Evolutionary conservation across 2,329 filamentous ascomycete species (phyloP).

Genomic region (Ilyonectria mors-panacis): DNA sequence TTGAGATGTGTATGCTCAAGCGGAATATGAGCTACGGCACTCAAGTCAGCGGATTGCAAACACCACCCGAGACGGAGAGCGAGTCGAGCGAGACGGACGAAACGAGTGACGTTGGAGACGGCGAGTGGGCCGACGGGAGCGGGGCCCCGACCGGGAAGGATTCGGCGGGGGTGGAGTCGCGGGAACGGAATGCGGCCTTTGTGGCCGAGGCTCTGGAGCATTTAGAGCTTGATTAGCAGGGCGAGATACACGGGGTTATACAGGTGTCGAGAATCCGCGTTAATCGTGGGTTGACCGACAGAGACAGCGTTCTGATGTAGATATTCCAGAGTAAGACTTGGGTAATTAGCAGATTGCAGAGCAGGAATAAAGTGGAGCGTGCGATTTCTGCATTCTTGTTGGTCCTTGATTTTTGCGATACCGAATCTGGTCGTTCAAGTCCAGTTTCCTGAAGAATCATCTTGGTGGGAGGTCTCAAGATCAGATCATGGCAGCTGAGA

Average conservation of each 20-base stretch:
- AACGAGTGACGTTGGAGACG: slow-evolving; percentile 48
- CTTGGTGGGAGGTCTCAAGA: background rate
- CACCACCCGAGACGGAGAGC: slow-evolving; percentile 69
- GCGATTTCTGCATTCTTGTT: background rate
- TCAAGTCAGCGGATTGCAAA: slow-evolving; percentile 58
- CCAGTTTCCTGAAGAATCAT: background rate
- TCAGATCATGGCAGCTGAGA: background rate
- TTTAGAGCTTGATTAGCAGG: slow-evolving; percentile 46
- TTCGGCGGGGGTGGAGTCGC: slow-evolving; percentile 25
- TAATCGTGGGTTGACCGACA: background rate
- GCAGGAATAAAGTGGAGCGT: background rate
- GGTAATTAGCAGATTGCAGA: background rate
- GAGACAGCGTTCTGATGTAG: background rate
- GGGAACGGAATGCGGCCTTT: slow-evolving; percentile 39
- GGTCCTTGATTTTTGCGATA: background rate
- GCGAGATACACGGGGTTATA: background rate
- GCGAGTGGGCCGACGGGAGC: slow-evolving; percentile 38
- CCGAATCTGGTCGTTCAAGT: background rate
- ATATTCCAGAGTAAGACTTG: background rate
- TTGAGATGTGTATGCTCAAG: slow-evolving; percentile 79
- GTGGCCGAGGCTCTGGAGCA: slow-evolving; percentile 42
- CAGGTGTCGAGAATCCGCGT: background rate
- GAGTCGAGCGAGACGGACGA: slow-evolving; percentile 63
- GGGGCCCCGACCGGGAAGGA: slow-evolving; percentile 33
- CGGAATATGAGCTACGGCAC: slow-evolving; percentile 48